Conservation (phyloP, 2,329 filamentous ascomycete genomes). For the Leptographium galeiforme region DNA sequence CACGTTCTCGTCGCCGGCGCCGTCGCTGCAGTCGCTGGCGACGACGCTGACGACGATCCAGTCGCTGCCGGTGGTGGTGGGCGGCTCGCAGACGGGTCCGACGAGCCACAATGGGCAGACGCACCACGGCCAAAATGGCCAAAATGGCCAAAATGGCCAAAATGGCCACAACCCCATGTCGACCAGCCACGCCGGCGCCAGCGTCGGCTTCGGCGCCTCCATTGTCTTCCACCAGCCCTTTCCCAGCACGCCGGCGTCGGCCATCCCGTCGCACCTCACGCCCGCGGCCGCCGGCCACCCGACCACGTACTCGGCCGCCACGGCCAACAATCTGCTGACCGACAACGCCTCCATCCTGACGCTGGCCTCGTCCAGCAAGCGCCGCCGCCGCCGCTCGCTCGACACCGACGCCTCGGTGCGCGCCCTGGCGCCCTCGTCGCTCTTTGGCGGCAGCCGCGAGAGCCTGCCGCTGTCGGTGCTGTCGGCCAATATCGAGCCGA, state of each 20-base stretch:
- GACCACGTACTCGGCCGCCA: constrained; percentile 63
- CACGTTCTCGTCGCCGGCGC: constrained; percentile 72
- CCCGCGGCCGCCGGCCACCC: constrained; percentile 36
- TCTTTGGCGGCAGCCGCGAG: constrained; percentile 72
- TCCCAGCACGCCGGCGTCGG: constrained; percentile 51
- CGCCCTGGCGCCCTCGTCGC: constrained; percentile 67
- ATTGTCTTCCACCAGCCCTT: constrained; percentile 54
- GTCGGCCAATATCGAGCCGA: constrained; percentile 51
- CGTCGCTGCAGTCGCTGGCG: constrained; percentile 66
- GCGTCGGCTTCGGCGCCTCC: not conserved
- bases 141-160: not conserved
- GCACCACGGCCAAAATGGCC: no score
- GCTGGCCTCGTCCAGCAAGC: constrained; percentile 69
- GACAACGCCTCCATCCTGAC: constrained; percentile 82
- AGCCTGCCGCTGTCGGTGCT: constrained; percentile 67
- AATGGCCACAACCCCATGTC: not conserved
- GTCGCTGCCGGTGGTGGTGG: constrained; percentile 42
- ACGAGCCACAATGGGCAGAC: no score
- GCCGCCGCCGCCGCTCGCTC: constrained; percentile 61
- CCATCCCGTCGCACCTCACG: constrained; percentile 57
- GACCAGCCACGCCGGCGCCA: constrained; percentile 10
- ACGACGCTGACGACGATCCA: constrained; percentile 80
- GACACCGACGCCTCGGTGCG: constrained; percentile 79
- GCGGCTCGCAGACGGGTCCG: constrained; percentile 5
- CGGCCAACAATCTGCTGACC: constrained; percentile 67